Evolutionary conservation across 305 asterid genomes (phyloP).

Genomic region (Solanum hybrid): DNA sequence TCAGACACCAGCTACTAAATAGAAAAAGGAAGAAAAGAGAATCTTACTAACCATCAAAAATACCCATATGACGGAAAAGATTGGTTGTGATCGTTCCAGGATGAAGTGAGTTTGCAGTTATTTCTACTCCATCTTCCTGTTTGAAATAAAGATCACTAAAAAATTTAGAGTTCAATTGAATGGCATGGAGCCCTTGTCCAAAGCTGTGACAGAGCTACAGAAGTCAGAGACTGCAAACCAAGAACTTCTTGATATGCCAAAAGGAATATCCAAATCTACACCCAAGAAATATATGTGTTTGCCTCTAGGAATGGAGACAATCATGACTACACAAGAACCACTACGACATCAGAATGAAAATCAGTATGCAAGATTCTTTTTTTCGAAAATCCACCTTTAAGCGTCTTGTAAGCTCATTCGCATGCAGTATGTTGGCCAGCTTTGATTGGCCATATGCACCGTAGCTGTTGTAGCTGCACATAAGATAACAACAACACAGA

Average conservation of each 20-base stretch:
- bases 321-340: background rate
- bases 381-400: conserved; percentile 33
- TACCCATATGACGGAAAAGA: conserved; percentile 10
- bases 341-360: background rate
- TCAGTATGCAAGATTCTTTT: background rate
- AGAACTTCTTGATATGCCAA: background rate
- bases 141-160: background rate
- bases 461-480: conserved; percentile 37
- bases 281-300: background rate
- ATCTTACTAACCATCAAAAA: conserved; percentile 5
- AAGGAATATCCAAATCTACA: background rate
- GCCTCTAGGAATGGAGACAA: background rate
- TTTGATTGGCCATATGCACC: conserved; percentile 75
- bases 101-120: conserved; percentile 9
- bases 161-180: background rate
- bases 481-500: background rate
- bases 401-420: conserved; percentile 51
- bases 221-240: background rate
- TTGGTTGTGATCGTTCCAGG: conserved; percentile 12
- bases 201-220: background rate
- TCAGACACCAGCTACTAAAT: background rate
- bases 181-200: background rate
- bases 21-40: background rate
- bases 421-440: conserved; percentile 61
- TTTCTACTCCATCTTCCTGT: conserved; percentile 11